Conservation (phyloP, 2,329 filamentous ascomycete species). For the Pyricularia grisea region DNA sequence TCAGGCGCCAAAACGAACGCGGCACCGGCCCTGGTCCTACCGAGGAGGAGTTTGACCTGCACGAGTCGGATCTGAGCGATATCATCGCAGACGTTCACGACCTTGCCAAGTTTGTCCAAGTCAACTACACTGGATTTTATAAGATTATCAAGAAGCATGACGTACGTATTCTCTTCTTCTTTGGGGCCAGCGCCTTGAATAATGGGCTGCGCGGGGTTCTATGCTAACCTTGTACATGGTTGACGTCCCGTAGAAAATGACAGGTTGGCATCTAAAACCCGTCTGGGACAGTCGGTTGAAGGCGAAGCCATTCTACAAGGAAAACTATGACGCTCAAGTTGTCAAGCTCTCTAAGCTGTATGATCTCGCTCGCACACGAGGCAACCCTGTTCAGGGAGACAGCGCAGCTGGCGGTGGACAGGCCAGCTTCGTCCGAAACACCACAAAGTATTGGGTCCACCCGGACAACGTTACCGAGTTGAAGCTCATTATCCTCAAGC, state of each 20-base stretch:
- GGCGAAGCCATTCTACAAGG: slow-evolving; percentile 96
- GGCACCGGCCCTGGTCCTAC: slow-evolving; percentile 51
- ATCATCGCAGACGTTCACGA: slow-evolving; percentile 98
- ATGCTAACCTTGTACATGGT: neutral
- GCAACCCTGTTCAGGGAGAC: slow-evolving; percentile 87
- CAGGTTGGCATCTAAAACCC: slow-evolving; percentile 83
- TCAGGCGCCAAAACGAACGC: slow-evolving; percentile 60
- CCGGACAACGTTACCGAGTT: slow-evolving; percentile 96
- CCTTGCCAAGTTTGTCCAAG: slow-evolving; percentile 91
- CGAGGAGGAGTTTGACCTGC: slow-evolving; percentile 87
- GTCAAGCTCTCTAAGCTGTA: slow-evolving; percentile 92
- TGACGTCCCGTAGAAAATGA: slow-evolving; percentile 62
- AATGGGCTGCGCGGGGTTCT: neutral
- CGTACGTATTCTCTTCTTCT: slow-evolving; percentile 37
- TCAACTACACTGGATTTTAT: slow-evolving; percentile 98
- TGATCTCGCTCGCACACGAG: slow-evolving; percentile 85
- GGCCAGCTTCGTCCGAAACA: slow-evolving; percentile 93
- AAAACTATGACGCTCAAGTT: slow-evolving; percentile 95
- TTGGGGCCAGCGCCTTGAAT: neutral
- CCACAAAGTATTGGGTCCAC: slow-evolving; percentile 99
- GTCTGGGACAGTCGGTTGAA: slow-evolving; percentile 94
- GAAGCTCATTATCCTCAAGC: slow-evolving; percentile 96
- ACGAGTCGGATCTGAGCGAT: slow-evolving; percentile 92
- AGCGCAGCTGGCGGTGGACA: slow-evolving; percentile 83
- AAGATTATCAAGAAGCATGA: slow-evolving; percentile 99